Percentiles rank a stretch among this genome's conserved stretches.
These are phyloP conservation scores for Flaveria robusta DNA, from an alignment of 129 eudicot species.

Conservation along the genomic window DNA sequence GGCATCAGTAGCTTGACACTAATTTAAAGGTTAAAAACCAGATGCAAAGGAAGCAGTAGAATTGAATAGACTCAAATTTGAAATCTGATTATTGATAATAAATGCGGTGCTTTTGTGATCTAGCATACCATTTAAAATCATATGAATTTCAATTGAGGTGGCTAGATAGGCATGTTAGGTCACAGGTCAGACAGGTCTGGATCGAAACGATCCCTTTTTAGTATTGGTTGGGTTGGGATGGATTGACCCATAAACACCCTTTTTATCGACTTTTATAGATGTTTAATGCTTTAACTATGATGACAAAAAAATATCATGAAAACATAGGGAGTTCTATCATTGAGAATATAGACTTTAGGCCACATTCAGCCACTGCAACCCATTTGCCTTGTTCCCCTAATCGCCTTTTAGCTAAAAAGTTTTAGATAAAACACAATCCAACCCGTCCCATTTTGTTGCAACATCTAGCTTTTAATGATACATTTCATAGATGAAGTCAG, in stretches of 20 bases:
- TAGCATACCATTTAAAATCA: neutral
- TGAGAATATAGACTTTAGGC: neutral
- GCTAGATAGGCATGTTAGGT: neutral
- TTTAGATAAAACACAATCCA: neutral
- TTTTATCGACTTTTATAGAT: neutral
- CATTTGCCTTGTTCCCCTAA: neutral
- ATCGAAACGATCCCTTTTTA: neutral
- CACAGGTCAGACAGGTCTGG: neutral
- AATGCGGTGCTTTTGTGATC: constrained; percentile 1
- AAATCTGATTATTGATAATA: neutral
- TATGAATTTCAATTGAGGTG: constrained; percentile 11
- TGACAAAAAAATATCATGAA: neutral
- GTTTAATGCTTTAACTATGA: neutral
- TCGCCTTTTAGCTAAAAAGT: neutral
- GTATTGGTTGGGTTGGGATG: neutral
- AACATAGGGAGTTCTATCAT: neutral
- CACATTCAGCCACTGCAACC: neutral
- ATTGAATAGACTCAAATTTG: neutral
- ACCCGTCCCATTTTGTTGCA: neutral
- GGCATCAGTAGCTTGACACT: constrained; percentile 12
- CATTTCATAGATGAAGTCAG: neutral
- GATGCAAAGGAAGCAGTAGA: constrained; percentile 8
- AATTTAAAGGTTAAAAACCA: neutral
- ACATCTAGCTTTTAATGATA: constrained; percentile 8
- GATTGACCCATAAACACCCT: neutral